These are phyloP conservation scores for Phoma sp. DNA, from an alignment of 2,329 filamentous ascomycete species.

Conservation along the genomic window DNA sequence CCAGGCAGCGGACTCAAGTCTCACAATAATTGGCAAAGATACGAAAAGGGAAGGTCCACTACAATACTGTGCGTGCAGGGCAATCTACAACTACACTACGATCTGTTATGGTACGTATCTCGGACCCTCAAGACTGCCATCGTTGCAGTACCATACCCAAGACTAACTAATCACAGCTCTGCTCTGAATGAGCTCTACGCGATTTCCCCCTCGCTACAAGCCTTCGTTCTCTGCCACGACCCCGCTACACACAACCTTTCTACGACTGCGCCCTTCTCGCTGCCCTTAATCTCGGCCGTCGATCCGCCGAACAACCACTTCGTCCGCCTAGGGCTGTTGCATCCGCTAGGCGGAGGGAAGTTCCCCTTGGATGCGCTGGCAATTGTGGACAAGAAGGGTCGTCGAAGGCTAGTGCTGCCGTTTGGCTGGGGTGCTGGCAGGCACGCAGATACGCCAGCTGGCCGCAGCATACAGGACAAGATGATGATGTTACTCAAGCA, in stretches of 20 bases:
- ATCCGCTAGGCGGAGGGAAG: conserved; percentile 54
- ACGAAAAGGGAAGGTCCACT: conserved; percentile 25
- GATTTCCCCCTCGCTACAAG: conserved; percentile 42
- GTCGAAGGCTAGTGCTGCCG: conserved; percentile 51
- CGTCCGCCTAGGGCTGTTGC: conserved; percentile 50
- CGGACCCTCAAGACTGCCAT: neutral
- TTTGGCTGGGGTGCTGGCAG: conserved; percentile 54
- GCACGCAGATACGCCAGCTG: conserved; percentile 41
- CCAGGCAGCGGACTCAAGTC: conserved; percentile 24
- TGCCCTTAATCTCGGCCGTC: conserved; percentile 43
- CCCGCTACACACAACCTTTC: conserved; percentile 39
- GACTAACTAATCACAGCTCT: conserved; percentile 26
- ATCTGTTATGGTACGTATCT: conserved; percentile 41
- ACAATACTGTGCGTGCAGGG: conserved; percentile 45
- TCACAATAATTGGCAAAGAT: conserved; percentile 38
- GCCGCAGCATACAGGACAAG: conserved; percentile 35
- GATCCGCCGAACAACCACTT: conserved; percentile 46
- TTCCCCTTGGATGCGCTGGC: conserved; percentile 54
- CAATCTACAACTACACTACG: conserved; percentile 43
- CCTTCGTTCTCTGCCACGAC: conserved; percentile 44
- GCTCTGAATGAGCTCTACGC: conserved; percentile 38
- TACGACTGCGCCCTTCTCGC: conserved; percentile 29
- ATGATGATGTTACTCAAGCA: conserved; percentile 37
- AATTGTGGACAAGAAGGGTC: conserved; percentile 47
- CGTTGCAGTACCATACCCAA: neutral